These are phyloP conservation scores for Trypanosoma platydactyli DNA, from an alignment of 208 protist genomes.

Conservation along the genomic window DNA sequence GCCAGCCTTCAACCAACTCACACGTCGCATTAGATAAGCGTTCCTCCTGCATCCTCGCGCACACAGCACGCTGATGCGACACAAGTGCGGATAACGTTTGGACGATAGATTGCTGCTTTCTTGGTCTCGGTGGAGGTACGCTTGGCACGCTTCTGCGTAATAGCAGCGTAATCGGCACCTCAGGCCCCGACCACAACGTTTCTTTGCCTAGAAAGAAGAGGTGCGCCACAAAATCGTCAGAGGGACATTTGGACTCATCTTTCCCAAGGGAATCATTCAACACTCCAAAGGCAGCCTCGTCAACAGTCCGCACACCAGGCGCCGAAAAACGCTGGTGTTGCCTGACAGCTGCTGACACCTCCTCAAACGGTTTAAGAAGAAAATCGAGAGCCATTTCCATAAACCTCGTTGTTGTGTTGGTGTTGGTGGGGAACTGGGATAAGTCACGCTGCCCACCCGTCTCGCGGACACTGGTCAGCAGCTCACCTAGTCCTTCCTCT, in stretches of 20 bases:
- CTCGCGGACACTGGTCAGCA: neutral
- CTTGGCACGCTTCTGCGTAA: slow-evolving; percentile 29
- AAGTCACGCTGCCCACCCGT: neutral
- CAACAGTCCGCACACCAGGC: neutral
- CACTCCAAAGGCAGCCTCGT: slow-evolving; percentile 20
- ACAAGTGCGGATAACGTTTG: slow-evolving; percentile 28
- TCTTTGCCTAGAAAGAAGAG: slow-evolving; percentile 21
- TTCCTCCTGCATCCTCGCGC: slow-evolving; percentile 9
- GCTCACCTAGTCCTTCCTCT: slow-evolving; percentile 9
- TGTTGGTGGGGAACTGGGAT: neutral
- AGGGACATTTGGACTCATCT: slow-evolving; percentile 2
- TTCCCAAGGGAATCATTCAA: neutral
- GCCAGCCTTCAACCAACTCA: slow-evolving; percentile 23
- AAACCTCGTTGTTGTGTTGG: slow-evolving; percentile 4
- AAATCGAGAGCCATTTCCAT: slow-evolving; percentile 19
- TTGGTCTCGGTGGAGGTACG: slow-evolving; percentile 17
- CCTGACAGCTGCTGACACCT: slow-evolving; percentile 6
- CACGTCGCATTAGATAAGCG: neutral
- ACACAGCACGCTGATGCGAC: slow-evolving; percentile 28
- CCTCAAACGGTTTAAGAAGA: slow-evolving; percentile 27
- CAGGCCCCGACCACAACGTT: slow-evolving; percentile 23
- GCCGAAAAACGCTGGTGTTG: slow-evolving; percentile 8
- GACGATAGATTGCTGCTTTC: slow-evolving; percentile 23
- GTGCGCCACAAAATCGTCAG: slow-evolving; percentile 29
- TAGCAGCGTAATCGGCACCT: slow-evolving; percentile 24